Evolutionary conservation across 2,329 filamentous ascomycete species (phyloP).

Genomic region (Talaromyces sp.): DNA sequence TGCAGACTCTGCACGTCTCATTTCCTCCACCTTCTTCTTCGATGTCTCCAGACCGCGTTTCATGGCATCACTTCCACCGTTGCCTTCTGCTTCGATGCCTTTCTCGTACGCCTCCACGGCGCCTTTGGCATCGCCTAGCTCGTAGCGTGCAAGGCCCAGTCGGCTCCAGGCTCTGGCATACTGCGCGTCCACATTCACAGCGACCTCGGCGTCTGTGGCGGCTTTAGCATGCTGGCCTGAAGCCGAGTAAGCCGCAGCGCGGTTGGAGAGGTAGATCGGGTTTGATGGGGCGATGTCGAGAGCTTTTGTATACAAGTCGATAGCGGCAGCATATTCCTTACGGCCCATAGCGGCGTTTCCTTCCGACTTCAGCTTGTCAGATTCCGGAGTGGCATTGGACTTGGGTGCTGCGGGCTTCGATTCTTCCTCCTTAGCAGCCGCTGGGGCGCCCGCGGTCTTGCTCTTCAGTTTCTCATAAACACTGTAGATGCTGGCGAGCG

Average conservation of each 20-base stretch:
- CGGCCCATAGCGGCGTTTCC: constrained; percentile 93
- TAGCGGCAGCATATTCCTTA: constrained; percentile 80
- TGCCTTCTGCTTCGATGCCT: constrained; percentile 91
- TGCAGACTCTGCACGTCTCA: constrained; percentile 53
- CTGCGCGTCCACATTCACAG: constrained; percentile 77
- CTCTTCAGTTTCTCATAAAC: constrained; percentile 94
- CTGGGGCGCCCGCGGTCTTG: constrained; percentile 47
- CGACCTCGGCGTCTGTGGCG: constrained; percentile 81
- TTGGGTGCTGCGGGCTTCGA: constrained; percentile 29
- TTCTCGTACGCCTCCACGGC: constrained; percentile 91
- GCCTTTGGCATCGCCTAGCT: constrained; percentile 82
- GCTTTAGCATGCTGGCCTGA: constrained; percentile 79
- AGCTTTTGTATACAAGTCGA: constrained; percentile 83
- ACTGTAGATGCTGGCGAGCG: constrained; percentile 83
- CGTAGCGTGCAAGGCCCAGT: constrained; percentile 84
- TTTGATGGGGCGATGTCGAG: constrained; percentile 76
- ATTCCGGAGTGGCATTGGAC: constrained; percentile 56
- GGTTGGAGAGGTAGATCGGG: constrained; percentile 96
- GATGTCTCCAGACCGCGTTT: constrained; percentile 95
- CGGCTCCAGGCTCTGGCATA: constrained; percentile 98
- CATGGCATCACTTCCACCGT: constrained; percentile 93
- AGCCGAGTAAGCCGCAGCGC: constrained; percentile 86
- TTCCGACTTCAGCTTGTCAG: constrained; percentile 80
- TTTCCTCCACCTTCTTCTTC: constrained; percentile 78
- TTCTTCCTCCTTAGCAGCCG: constrained; percentile 25